phyloP scores from a whole-genome alignment of 176 grass and related monocot species.

The Paspalum notatum region DNA sequence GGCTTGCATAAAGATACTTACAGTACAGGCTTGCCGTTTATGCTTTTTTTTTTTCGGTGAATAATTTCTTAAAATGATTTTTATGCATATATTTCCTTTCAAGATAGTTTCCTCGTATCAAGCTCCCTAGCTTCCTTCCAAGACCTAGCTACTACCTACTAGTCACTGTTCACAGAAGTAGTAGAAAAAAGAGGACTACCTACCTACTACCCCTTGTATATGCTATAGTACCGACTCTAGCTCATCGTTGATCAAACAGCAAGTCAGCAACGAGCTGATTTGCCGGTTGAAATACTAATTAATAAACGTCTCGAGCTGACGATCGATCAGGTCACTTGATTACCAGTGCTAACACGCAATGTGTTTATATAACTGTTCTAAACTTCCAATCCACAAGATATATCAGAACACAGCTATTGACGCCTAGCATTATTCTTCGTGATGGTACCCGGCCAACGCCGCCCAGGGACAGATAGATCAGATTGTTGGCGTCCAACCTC shows the following conservation, averaged over 20 bases:
- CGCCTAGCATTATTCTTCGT: background rate
- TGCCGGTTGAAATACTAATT: background rate
- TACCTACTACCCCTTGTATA: background rate
- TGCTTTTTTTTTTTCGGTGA: background rate
- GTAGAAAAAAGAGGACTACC: constrained; percentile 21
- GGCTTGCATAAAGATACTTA: background rate
- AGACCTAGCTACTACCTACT: constrained; percentile 35
- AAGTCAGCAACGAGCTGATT: constrained; percentile 24
- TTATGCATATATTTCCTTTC: constrained; percentile 36
- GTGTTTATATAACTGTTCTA: background rate
- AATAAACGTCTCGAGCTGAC: background rate
- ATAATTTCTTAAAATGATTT: background rate
- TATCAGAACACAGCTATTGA: background rate
- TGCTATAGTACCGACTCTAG: too few relatives aligned
- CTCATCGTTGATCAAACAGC: constrained; percentile 21
- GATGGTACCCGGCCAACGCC: background rate
- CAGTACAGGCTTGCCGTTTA: background rate
- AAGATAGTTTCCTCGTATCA: background rate
- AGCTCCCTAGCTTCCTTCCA: constrained; percentile 2
- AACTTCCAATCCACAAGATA: background rate
- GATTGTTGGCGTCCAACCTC: constrained; percentile 19
- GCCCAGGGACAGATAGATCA: background rate
- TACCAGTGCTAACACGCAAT: constrained; percentile 17
- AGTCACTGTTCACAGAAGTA: background rate
- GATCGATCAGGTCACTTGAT: background rate